A percentile compares a stretch with the other conserved stretches of the same genome.
Conservation (phyloP, 805 yeast genomes). For the Debaryomyces maramus region DNA sequence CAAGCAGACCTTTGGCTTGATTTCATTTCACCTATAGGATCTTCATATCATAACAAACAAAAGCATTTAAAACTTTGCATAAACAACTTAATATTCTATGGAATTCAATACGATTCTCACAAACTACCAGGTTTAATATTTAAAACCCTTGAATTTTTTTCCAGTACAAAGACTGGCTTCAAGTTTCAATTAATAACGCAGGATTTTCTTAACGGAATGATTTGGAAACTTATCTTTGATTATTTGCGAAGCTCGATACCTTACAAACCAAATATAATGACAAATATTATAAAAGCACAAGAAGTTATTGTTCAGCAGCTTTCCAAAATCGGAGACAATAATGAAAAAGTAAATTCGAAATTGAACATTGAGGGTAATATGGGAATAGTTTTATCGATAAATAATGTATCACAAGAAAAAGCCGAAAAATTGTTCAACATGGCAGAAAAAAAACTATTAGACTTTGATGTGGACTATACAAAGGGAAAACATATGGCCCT, state of each 20-base stretch:
- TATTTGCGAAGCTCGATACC: conserved; percentile 10
- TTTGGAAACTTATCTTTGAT: conserved; percentile 30
- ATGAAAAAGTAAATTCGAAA: conserved; percentile 13
- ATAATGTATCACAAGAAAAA: conserved; percentile 21
- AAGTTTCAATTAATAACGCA: conserved; percentile 19
- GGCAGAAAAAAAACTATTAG: conserved; percentile 25
- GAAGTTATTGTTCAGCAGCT: conserved; percentile 25
- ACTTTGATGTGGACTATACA: background rate
- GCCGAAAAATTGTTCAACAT: conserved; percentile 27
- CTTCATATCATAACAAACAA: conserved; percentile 19
- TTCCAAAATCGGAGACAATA: conserved; percentile 4
- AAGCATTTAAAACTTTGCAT: conserved; percentile 21
- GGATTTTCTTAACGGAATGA: conserved; percentile 19
- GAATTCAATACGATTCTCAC: conserved; percentile 23
- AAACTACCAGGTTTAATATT: conserved; percentile 19
- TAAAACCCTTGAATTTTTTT: conserved; percentile 17
- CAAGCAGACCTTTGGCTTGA: conserved; percentile 39
- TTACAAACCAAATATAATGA: conserved; percentile 2
- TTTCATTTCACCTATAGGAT: conserved; percentile 23
- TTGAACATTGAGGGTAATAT: conserved; percentile 33
- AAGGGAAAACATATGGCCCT: conserved; percentile 20
- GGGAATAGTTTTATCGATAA: conserved; percentile 37
- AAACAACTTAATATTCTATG: conserved; percentile 28
- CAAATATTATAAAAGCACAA: conserved; percentile 25
- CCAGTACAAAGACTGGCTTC: conserved; percentile 21